Evolutionary conservation across 2,329 filamentous ascomycete species (phyloP).

Genomic region (Penicillium sp.): DNA sequence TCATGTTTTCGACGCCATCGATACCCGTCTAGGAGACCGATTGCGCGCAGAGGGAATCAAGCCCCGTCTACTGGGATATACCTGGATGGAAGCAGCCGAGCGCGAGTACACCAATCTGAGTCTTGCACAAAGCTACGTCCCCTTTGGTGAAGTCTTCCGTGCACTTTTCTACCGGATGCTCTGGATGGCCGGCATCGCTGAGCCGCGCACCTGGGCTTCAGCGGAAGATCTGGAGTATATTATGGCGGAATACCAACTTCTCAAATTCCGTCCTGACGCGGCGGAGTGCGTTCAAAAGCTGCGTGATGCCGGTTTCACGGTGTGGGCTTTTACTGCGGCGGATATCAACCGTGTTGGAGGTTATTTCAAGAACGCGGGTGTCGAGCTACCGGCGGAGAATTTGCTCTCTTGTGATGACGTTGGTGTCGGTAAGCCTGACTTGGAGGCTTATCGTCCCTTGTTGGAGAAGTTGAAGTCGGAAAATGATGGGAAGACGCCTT

Average conservation of each 20-base stretch:
- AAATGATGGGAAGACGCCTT: slow-evolving; percentile 22
- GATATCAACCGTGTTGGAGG: slow-evolving; percentile 27
- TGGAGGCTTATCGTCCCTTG: slow-evolving; percentile 25
- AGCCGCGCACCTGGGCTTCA: slow-evolving; percentile 40
- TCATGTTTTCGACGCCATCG: slow-evolving; percentile 41
- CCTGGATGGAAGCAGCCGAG: slow-evolving; percentile 47
- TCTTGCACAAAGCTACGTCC: slow-evolving; percentile 40
- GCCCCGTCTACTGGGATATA: slow-evolving; percentile 41
- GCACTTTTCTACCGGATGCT: slow-evolving; percentile 48
- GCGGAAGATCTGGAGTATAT: slow-evolving; percentile 42
- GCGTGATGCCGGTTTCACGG: slow-evolving; percentile 30
- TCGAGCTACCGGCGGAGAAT: slow-evolving; percentile 27
- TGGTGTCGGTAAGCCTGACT: slow-evolving; percentile 32
- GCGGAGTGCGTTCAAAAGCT: slow-evolving; percentile 42
- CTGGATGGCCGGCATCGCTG: slow-evolving; percentile 40
- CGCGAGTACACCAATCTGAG: slow-evolving; percentile 49
- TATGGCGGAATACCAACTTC: slow-evolving; percentile 35
- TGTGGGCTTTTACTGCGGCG: slow-evolving; percentile 32
- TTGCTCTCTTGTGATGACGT: slow-evolving; percentile 28
- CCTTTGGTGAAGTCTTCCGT: slow-evolving; percentile 41
- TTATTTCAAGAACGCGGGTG: slow-evolving; percentile 27
- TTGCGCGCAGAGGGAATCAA: slow-evolving; percentile 38
- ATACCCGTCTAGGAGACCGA: slow-evolving; percentile 38
- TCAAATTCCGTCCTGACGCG: slow-evolving; percentile 37
- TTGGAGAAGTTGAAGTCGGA: slow-evolving; percentile 20